These are phyloP conservation scores for Bombardia bombarda DNA, from an alignment of 495 filamentous ascomycete genomes.

Conservation along the genomic window DNA sequence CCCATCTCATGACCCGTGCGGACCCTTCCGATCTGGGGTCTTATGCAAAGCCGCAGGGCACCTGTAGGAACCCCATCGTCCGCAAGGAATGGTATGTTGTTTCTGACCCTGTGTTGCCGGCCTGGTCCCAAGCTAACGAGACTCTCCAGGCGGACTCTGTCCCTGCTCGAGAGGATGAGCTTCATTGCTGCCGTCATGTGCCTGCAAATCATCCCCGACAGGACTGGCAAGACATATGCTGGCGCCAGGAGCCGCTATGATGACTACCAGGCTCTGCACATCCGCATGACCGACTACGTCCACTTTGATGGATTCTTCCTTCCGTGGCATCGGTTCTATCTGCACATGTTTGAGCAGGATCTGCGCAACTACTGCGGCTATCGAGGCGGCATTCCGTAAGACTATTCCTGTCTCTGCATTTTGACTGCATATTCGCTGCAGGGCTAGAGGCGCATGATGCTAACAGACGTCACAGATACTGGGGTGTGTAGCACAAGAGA, in stretches of 20 bases:
- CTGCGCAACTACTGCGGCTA: conserved; percentile 60
- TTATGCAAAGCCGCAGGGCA: background rate
- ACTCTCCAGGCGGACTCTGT: background rate
- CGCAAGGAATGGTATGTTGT: background rate
- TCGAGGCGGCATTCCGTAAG: conserved; percentile 33
- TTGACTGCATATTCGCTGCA: background rate
- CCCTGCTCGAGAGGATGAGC: conserved; percentile 3
- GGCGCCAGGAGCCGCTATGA: conserved; percentile 41
- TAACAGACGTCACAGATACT: background rate
- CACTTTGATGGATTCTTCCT: conserved; percentile 32
- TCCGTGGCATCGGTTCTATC: conserved; percentile 58
- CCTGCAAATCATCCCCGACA: conserved; percentile 30
- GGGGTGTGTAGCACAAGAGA: background rate
- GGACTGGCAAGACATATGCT: conserved; percentile 12
- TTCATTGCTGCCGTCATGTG: conserved; percentile 40
- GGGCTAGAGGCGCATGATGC: no score
- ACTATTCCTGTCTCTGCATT: background rate
- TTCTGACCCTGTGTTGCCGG: background rate
- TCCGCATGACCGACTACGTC: conserved; percentile 41
- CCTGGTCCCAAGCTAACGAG: background rate
- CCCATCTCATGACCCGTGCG: background rate
- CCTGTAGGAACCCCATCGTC: background rate
- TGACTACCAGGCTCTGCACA: conserved; percentile 39
- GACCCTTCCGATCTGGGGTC: background rate
- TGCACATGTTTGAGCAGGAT: conserved; percentile 53